Evolutionary conservation across 2,329 filamentous ascomycete species (phyloP).

Genomic region (Cladorrhinum sp.): DNA sequence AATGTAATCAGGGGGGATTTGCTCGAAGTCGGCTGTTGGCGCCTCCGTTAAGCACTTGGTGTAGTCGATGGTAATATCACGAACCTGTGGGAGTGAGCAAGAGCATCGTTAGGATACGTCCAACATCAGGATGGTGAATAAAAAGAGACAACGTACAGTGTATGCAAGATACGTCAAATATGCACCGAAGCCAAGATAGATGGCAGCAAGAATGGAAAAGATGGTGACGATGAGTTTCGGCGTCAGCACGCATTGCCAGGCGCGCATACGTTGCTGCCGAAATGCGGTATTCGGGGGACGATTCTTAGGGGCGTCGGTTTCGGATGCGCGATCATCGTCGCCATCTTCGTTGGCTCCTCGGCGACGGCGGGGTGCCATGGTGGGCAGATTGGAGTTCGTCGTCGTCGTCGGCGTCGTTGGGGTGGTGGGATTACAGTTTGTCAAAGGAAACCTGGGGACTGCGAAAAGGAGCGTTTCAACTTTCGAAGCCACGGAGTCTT

Average conservation of each 20-base stretch:
- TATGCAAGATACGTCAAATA: conserved; percentile 26
- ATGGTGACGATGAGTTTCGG: conserved; percentile 30
- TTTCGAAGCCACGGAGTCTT: conserved; percentile 19
- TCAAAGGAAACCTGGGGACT: conserved; percentile 5
- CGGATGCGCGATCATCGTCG: conserved; percentile 21
- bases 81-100: conserved; percentile 55
- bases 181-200: conserved; percentile 30
- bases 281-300: conserved; percentile 71
- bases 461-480: conserved; percentile 19
- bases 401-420: conserved; percentile 2
- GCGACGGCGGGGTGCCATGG: conserved; percentile 29
- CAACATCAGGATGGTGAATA: neutral
- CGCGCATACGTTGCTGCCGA: conserved; percentile 92
- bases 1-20: conserved; percentile 58
- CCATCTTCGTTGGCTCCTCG: conserved; percentile 25
- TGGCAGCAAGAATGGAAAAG: conserved; percentile 28
- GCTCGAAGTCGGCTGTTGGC: conserved; percentile 39
- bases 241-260: conserved; percentile 83
- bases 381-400: conserved; percentile 11
- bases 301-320: conserved; percentile 27
- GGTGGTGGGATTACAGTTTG: conserved; percentile 13
- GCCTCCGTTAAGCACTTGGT: conserved; percentile 67
- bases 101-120: neutral
- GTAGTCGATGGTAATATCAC: conserved; percentile 91
- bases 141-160: conserved; percentile 20